Conservation (phyloP, 2,329 filamentous ascomycete genomes). For the Penicillium olsonii region DNA sequence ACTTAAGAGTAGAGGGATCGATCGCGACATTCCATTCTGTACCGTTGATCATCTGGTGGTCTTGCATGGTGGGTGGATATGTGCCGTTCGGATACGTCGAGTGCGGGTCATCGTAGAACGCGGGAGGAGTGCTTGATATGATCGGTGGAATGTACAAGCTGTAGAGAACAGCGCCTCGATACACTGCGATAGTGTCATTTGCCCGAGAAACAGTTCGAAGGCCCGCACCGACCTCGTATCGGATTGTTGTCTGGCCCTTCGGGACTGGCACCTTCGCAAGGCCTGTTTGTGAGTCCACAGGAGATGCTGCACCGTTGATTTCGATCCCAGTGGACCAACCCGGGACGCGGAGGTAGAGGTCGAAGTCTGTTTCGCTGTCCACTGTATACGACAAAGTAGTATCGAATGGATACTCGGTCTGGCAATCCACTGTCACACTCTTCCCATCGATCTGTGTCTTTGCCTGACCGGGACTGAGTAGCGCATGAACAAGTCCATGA, state of each 20-base stretch:
- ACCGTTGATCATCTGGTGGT: constrained; percentile 40
- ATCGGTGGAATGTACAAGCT: constrained; percentile 41
- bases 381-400: constrained; percentile 45
- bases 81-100: constrained; percentile 25
- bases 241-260: constrained; percentile 31
- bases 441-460: constrained; percentile 39
- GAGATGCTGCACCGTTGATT: constrained; percentile 18
- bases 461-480: constrained; percentile 51
- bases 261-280: constrained; percentile 31
- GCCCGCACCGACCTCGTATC: constrained; percentile 35
- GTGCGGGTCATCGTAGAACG: constrained; percentile 12
- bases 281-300: constrained; percentile 36
- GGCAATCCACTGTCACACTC: constrained; percentile 46
- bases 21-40: constrained; percentile 32
- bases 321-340: constrained; percentile 40
- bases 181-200: constrained; percentile 47
- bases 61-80: constrained; percentile 29
- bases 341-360: constrained; percentile 52
- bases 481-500: constrained; percentile 52
- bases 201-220: constrained; percentile 40
- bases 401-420: constrained; percentile 54
- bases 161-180: constrained; percentile 49
- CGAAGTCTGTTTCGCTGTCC: constrained; percentile 36
- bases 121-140: constrained; percentile 24
- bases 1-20: constrained; percentile 37